Percentiles rank a stretch among this genome's conserved stretches.
Evolutionary conservation across 2,329 filamentous ascomycete genomes (phyloP).

Genomic region (Aquanectria penicillioides): DNA sequence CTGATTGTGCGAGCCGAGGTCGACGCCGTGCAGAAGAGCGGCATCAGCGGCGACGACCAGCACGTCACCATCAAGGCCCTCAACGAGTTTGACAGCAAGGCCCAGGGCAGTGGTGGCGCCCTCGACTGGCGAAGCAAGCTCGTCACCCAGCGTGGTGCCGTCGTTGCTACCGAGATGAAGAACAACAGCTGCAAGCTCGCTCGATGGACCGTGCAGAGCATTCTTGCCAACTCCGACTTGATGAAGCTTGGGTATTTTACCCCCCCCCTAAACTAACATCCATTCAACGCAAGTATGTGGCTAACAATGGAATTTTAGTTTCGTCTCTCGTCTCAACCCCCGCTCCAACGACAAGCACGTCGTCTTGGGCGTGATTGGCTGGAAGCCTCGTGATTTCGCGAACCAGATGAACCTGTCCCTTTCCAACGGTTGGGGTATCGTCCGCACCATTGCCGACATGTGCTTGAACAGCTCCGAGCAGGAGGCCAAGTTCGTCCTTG

Average conservation of each 20-base stretch:
- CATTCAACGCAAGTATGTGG: background rate
- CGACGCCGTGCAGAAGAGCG: slow-evolving; percentile 95
- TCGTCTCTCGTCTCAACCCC: slow-evolving; percentile 93
- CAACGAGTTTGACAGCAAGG: slow-evolving; percentile 99
- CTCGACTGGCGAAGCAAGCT: slow-evolving; percentile 98
- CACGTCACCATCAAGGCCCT: slow-evolving; percentile 92
- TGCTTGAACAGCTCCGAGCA: slow-evolving; percentile 79
- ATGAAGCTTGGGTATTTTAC: slow-evolving; percentile 92
- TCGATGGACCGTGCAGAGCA: slow-evolving; percentile 96
- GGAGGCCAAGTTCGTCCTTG: slow-evolving; percentile 83
- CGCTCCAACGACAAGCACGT: slow-evolving; percentile 94
- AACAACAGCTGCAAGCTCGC: slow-evolving; percentile 99
- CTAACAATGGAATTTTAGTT: slow-evolving; percentile 66
- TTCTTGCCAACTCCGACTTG: slow-evolving; percentile 94
- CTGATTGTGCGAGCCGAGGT: slow-evolving; percentile 94
- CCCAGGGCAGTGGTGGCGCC: slow-evolving; percentile 91
- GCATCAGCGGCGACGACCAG: slow-evolving; percentile 90
- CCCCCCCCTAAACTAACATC: background rate
- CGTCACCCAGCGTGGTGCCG: slow-evolving; percentile 92
- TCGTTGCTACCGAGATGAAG: slow-evolving; percentile 99
- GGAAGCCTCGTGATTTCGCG: slow-evolving; percentile 98
- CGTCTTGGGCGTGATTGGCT: slow-evolving; percentile 93
- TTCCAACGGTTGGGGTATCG: slow-evolving; percentile 98
- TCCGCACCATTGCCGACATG: slow-evolving; percentile 98
- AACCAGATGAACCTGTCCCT: slow-evolving; percentile 98